phyloP scores from a whole-genome alignment of 2,329 filamentous ascomycete genomes.

The Blastomyces parvus region DNA sequence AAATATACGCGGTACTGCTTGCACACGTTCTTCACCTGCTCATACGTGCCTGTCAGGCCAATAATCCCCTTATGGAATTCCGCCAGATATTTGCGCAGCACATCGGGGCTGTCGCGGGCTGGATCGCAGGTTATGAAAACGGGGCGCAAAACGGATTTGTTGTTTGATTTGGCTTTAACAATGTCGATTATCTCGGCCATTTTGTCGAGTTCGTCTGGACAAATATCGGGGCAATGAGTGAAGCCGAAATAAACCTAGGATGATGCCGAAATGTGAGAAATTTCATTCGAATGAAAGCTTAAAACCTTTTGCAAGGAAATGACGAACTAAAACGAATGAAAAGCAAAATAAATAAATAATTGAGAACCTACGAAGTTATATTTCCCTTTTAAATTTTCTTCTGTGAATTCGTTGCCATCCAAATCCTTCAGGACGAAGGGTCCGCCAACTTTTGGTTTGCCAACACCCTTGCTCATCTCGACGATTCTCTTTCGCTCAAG shows the following conservation, averaged over 20 bases:
- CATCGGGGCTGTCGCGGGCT: conserved; percentile 74
- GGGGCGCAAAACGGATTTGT: conserved; percentile 50
- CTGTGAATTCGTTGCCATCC: conserved; percentile 66
- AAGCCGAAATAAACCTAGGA: conserved; percentile 91
- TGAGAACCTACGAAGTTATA: conserved; percentile 47
- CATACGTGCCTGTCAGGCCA: conserved; percentile 85
- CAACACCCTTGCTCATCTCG: conserved; percentile 86
- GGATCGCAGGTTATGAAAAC: conserved; percentile 92
- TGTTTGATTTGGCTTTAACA: conserved; percentile 36
- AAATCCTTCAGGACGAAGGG: conserved; percentile 75
- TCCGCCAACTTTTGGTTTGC: conserved; percentile 86
- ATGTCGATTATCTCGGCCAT: conserved; percentile 92
- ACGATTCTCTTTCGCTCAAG: conserved; percentile 83
- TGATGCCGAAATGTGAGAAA: background rate
- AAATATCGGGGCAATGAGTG: conserved; percentile 96
- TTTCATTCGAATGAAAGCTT: no score
- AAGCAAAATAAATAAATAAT: background rate
- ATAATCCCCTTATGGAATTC: conserved; percentile 86
- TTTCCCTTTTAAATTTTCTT: conserved; percentile 73
- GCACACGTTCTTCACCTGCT: conserved; percentile 87
- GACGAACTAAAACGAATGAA: background rate
- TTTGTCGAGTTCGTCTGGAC: conserved; percentile 97
- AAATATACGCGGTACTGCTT: conserved; percentile 97
- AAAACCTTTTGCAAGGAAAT: conserved; percentile 8
- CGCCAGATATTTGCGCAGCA: conserved; percentile 71